phyloP scores from a whole-genome alignment of 1,284 basidiomycete species.

The Cystobasidiaceae sp. region DNA sequence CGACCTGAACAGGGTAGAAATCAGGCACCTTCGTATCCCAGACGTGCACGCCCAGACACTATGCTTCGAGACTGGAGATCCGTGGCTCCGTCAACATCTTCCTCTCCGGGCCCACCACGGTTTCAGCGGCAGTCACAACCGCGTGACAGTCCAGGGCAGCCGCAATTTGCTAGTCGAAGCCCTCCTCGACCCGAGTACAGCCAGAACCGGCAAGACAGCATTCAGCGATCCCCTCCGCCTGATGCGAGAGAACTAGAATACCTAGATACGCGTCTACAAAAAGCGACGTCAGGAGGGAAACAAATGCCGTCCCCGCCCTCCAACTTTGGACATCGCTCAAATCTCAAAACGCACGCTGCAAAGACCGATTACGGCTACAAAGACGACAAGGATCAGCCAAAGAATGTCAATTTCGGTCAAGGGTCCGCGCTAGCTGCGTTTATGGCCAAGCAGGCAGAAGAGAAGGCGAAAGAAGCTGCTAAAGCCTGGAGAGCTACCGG shows the following conservation, averaged over 20 bases:
- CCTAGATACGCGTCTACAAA: not conserved
- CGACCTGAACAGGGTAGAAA: too few relatives aligned
- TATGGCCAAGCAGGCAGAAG: not conserved
- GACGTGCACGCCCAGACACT: not conserved
- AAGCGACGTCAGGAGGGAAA: not conserved
- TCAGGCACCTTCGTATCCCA: too few relatives aligned
- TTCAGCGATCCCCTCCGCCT: too few relatives aligned
- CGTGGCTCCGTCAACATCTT: not conserved
- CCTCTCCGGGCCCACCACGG: not conserved
- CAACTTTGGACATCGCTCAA: not conserved
- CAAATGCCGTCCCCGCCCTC: not conserved
- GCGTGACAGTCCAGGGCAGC: too few relatives aligned
- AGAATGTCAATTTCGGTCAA: constrained; percentile 28
- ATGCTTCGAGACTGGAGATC: constrained; percentile 5
- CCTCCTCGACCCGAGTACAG: too few relatives aligned
- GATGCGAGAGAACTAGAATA: too few relatives aligned
- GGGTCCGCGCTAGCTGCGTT: constrained; percentile 25
- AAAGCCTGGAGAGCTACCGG: not conserved
- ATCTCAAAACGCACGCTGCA: not conserved
- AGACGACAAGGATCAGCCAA: constrained; percentile 4
- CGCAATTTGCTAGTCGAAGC: too few relatives aligned
- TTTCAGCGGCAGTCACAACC: not conserved
- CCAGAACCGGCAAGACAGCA: too few relatives aligned
- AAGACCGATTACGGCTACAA: not conserved
- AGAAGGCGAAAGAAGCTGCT: not conserved